Evolutionary conservation across 805 yeast genomes (phyloP).

Genomic region (Metschnikowia reukaufii): DNA sequence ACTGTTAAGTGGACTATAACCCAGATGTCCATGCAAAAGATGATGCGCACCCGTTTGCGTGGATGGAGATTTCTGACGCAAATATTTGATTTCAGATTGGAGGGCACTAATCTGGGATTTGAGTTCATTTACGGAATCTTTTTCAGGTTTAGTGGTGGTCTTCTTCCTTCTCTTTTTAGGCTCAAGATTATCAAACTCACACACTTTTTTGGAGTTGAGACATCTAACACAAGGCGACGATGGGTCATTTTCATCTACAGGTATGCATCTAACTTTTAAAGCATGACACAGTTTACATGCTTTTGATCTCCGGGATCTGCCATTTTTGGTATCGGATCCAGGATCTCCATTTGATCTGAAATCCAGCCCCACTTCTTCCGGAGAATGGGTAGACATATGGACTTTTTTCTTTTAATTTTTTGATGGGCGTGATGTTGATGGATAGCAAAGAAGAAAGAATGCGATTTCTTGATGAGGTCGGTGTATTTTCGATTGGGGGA

Average conservation of each 20-base stretch:
- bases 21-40: not conserved
- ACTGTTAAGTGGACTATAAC: not conserved
- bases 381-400: constrained; percentile 10
- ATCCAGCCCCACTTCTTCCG: constrained; percentile 13
- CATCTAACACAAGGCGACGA: constrained; percentile 75
- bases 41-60: constrained; percentile 1
- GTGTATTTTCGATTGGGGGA: too few relatives aligned
- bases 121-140: constrained; percentile 22
- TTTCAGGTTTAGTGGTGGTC: constrained; percentile 19
- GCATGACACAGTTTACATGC: constrained; percentile 79
- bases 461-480: too few relatives aligned
- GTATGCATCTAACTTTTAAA: constrained; percentile 81
- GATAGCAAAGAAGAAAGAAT: too few relatives aligned
- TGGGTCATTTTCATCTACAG: constrained; percentile 58
- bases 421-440: not conserved
- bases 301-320: constrained; percentile 42
- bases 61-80: constrained; percentile 11
- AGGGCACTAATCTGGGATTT: constrained; percentile 22
- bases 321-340: constrained; percentile 7
- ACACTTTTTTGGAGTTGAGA: constrained; percentile 55
- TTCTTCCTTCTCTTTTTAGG: constrained; percentile 49
- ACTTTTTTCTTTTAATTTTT: too few relatives aligned
- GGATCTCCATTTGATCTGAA: constrained; percentile 4
- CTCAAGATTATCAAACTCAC: constrained; percentile 67
- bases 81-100: constrained; percentile 17